Evolutionary conservation across 2,329 filamentous ascomycete genomes (phyloP), one percentile per base, ranked within the genome.

Genomic region (Aspergillus thermomutatus): DNA sequence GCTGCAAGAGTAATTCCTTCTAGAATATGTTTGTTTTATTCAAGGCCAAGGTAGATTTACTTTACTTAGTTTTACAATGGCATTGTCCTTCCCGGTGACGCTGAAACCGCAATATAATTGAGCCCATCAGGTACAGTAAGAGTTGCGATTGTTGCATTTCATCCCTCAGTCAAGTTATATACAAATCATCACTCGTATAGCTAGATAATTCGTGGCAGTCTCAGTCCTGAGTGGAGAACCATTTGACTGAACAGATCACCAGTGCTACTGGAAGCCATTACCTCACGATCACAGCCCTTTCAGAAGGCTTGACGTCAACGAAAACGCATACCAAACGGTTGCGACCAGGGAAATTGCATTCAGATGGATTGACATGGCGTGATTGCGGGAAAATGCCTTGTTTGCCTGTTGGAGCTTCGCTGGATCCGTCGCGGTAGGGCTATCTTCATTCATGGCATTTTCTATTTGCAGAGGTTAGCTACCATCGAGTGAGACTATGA

Each of bases 321-420:
- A 64, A 52, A 71, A 67, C 0, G 63, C 69, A 57, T 73, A 73
- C 21, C 50, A 59, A 1, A 72, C 50, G 0, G 69, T 70, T 4
- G 68, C 67, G 21, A 68, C 47, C 25, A 78, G 64, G 0, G 73
- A 66, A 21, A 78, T 65, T 2, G 76, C 62, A 57, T 79, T 78
- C 23, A 78, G 31, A 67, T 77, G 76, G 28, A 78, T 77, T 10
- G 68, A 71, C 72, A 77, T 76, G 8, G 75, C 75, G 64, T 79
- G 75, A 23, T 69, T 69, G 10, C 62, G 59, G 1, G 69, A 67
- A 54, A 78, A 78, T 0, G 52, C 62, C 8, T 67, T 66, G 52
- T 76, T 75, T 1, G 60, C 65, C 25, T 54, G 54, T 23, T 63
- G 40, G 1, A 61, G 9, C 34, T 59, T 65, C 1, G 27, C 43